Conservation (phyloP, 1,284 basidiomycete species). For the Laetiporus sulphureus region DNA sequence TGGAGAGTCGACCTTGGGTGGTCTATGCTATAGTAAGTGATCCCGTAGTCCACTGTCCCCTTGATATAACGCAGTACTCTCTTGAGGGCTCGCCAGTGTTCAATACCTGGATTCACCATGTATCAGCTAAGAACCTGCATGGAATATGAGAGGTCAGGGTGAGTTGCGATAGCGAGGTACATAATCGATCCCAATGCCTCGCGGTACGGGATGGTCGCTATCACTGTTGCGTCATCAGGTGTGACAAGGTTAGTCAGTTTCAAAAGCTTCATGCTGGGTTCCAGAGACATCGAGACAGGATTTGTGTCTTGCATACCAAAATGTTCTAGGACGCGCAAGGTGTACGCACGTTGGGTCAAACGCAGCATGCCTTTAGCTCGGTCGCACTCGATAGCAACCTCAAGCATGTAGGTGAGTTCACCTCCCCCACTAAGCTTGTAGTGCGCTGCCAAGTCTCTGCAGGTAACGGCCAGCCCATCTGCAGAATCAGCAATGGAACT, state of each 20-base stretch:
- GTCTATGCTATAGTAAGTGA: slow-evolving; percentile 25
- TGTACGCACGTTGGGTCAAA: slow-evolving; percentile 25
- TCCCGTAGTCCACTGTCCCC: slow-evolving; percentile 24
- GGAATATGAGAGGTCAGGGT: slow-evolving; percentile 16
- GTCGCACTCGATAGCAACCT: slow-evolving; percentile 27
- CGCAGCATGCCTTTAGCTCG: slow-evolving; percentile 18
- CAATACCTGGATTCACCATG: neutral
- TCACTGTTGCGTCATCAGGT: neutral
- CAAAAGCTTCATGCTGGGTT: neutral
- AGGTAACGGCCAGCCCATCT: slow-evolving; percentile 13
- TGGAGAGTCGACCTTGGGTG: too few species aligned
- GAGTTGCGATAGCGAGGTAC: slow-evolving; percentile 30
- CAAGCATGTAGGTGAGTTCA: slow-evolving; percentile 25
- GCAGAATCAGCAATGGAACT: slow-evolving; percentile 14
- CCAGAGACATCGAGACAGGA: slow-evolving; percentile 15
- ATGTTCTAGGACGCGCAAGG: slow-evolving; percentile 21
- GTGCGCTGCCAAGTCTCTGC: slow-evolving; percentile 17
- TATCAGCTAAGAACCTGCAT: neutral
- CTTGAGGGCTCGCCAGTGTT: slow-evolving; percentile 24
- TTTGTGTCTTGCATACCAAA: slow-evolving; percentile 18
- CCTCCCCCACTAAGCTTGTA: slow-evolving; percentile 29
- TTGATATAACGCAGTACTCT: slow-evolving; percentile 34
- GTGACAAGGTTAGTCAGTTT: neutral
- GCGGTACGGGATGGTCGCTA: slow-evolving; percentile 2
- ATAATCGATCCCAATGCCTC: slow-evolving; percentile 19